Base-by-base conservation (phyloP, 2,329 filamentous ascomycete genomes). In the Neofusicoccum kwambonambiense region DNA sequence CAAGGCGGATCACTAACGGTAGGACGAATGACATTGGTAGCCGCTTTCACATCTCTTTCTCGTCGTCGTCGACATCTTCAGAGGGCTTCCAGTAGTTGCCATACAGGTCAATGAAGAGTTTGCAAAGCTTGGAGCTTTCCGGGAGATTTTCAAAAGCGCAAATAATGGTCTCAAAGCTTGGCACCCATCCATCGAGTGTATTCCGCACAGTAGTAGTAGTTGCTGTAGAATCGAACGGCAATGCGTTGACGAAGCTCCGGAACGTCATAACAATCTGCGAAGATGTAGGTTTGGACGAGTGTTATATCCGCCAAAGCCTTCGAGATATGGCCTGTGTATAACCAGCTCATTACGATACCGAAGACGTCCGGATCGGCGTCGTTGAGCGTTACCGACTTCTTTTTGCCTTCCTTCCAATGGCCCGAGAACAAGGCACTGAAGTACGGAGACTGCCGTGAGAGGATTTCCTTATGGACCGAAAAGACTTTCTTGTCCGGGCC, bases 191-290 rank as follows among this genome's bases (percentile, higher is more conserved):
- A 22, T 3, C 22, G 22, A 22, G 3, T 19, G 19, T 19, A 19
- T 19, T 19, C 19, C 19, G 19, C 19, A 19, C 19, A 19, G 19
- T 19, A 19, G 19, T 19, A 19, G 19, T 19, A 19, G 19, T 19
- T 11, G 31, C 2, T 3, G 19, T 19, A 19, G 19, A 19, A 19
- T 19, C 19, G 19, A 19, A 19, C 2, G 19, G 19, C 19, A 19
- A 34, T 17, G 15, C 42, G 17, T 15, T 22, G 1, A 12, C 12
- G 35, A 7, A 62, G 44, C 2, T 3, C n/a, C 2, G 49, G 49
- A 37, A 63, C 44, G 41, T 65, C 58, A 31, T 52, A 65, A 6
- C 45, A 9, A 2, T 49, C 42, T 11, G 58, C 64, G 15, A 62
- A 56, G 8, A 57, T 31, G 44, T 65, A 65, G 19, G 11, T 13